Conservation (phyloP, 1,284 basidiomycete genomes). For the Pseudozyma pruni region DNA sequence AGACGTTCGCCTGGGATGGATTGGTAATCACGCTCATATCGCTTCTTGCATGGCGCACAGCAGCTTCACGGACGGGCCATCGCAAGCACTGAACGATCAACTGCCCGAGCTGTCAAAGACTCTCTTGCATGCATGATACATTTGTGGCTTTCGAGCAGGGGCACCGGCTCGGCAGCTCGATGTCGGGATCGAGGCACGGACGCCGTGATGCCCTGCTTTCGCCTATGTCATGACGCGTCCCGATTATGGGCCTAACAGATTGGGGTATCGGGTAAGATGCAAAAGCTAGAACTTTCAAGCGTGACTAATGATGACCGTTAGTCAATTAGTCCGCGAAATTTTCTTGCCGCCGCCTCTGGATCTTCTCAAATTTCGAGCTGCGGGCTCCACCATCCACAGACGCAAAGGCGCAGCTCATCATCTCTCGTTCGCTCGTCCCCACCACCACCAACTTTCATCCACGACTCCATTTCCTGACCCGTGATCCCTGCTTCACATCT, state of each 20-base stretch:
- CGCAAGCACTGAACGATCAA: too few relatives aligned
- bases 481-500: conserved; percentile 50
- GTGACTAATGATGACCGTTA: too few relatives aligned
- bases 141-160: too few relatives aligned
- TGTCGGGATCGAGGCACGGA: neutral
- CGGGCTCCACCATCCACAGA: conserved; percentile 1
- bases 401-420: neutral
- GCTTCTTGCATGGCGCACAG: neutral
- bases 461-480: conserved; percentile 24
- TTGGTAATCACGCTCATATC: conserved; percentile 17
- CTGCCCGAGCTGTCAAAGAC: too few relatives aligned
- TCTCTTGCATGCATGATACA: too few relatives aligned
- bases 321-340: too few relatives aligned
- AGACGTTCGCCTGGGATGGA: neutral
- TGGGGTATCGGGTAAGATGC: too few relatives aligned
- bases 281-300: too few relatives aligned
- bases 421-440: neutral
- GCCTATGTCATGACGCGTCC: conserved; percentile 42
- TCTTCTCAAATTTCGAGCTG: neutral
- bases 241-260: conserved; percentile 7
- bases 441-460: conserved; percentile 14
- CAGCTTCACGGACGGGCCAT: neutral
- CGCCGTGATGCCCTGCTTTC: neutral
- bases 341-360: neutral
- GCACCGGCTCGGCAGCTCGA: too few relatives aligned